phyloP scores from a whole-genome alignment of 306 rosid genomes.

The Vicia sativa region DNA sequence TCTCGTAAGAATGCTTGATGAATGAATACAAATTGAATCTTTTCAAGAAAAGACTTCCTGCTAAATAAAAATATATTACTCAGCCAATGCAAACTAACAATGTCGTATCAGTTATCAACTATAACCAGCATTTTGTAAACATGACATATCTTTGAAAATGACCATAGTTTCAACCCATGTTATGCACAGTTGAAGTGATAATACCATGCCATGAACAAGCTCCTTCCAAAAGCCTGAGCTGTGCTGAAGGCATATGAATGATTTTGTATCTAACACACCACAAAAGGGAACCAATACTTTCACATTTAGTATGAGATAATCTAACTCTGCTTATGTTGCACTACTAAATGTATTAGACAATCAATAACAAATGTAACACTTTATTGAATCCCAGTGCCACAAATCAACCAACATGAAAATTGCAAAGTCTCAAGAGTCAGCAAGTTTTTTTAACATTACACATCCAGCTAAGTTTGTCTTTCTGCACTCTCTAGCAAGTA shows the following conservation, averaged over 20 bases:
- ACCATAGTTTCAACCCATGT: constrained; percentile 1
- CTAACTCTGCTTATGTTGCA: not conserved
- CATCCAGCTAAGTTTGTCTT: constrained; percentile 11
- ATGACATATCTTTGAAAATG: not conserved
- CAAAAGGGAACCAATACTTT: not conserved
- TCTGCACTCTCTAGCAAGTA: constrained; percentile 7
- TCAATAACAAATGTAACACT: constrained; percentile 2
- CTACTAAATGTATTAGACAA: not conserved
- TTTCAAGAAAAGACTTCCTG: not conserved
- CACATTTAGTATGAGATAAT: not conserved
- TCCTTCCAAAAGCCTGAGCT: constrained; percentile 2
- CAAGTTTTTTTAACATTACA: not conserved
- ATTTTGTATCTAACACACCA: not conserved
- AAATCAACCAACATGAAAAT: not conserved
- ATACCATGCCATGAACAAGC: constrained; percentile 7
- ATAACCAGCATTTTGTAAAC: not conserved
- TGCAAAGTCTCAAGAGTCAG: not conserved
- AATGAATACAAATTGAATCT: not conserved
- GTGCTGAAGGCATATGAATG: not conserved
- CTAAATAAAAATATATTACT: constrained; percentile 7
- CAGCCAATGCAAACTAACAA: not conserved
- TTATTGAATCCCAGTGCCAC: not conserved
- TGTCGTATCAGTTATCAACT: not conserved
- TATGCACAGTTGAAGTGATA: not conserved
- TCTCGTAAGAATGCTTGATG: not conserved